Evolutionary conservation across 2,329 filamentous ascomycete genomes (phyloP), one percentile per base, ranked within the genome.

Genomic region (Gyromitra esculenta): DNA sequence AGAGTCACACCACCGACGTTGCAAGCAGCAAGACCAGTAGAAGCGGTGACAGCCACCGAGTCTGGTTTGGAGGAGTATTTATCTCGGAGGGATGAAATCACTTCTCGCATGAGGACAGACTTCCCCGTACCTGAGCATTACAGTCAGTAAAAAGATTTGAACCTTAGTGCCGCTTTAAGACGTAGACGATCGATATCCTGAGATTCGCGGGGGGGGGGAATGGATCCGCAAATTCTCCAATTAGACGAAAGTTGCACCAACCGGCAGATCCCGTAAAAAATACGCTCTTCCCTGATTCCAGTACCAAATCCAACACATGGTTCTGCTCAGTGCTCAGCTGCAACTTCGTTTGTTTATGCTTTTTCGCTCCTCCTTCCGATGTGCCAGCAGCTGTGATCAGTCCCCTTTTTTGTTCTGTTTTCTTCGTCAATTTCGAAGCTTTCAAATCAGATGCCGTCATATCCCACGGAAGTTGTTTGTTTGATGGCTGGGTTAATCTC

Each of bases 251-350:
- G n/a, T 37, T 62, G 35, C 52, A 79, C 82, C 48, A 79, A 84
- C 91, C 94, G 74, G 96, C 96, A 75, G 96, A 97, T 80, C 96
- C 96, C 0, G 96, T 99, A 83, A 99, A 99, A 85, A 99, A 99
- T 1, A 97, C 94, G 81, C 95, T 98, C 83, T 94, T 91, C 75
- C 88, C 88, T 78, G 92, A 86, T 25, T 96, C 88, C 6, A 93
- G 88, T 8, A 99, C 95, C 21, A 97, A 86, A 59, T 93, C 90
- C 73, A 96, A 86, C 9, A 99, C 93, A 75, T 92, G 89, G 76
- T 89, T 88, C 84, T 99, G 96, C 82, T 99, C 96, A 11, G 91
- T 88, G 82, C 93, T 97, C 45, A 99, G 86, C 72, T 91, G 90
- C 8, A 96, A 87, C 8, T 87, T 84, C 35, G 88, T 45, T 13